Evolutionary conservation across 192 early-diverging fungal genomes (phyloP).

Genomic region (Phycomyces nitens): DNA sequence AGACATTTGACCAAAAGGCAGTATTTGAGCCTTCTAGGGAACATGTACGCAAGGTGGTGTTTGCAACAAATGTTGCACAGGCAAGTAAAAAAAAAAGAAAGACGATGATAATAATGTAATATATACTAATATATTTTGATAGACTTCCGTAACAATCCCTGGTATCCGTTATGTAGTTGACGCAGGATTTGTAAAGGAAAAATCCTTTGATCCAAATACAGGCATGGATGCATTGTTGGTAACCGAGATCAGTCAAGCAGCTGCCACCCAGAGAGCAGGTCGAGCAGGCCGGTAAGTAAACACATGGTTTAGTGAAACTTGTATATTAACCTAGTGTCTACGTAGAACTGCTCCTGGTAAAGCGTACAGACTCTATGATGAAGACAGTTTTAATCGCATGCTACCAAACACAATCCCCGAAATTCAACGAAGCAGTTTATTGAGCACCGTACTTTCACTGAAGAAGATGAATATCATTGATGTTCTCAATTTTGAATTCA

Average conservation of each 20-base stretch:
- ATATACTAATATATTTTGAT: not conserved
- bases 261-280: slow-evolving; percentile 90
- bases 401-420: slow-evolving; percentile 87
- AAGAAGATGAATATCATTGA: slow-evolving; percentile 91
- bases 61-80: slow-evolving; percentile 95
- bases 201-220: slow-evolving; percentile 89
- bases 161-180: slow-evolving; percentile 95
- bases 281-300: slow-evolving; percentile 69
- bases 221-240: slow-evolving; percentile 92
- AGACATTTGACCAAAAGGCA: slow-evolving; percentile 78
- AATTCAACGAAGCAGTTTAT: slow-evolving; percentile 91
- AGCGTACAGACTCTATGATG: slow-evolving; percentile 86
- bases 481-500: slow-evolving; percentile 89
- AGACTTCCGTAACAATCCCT: slow-evolving; percentile 90
- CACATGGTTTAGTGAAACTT: not conserved
- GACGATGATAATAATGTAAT: no score
- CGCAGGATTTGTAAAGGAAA: slow-evolving; percentile 90
- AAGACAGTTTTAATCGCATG: slow-evolving; percentile 82
- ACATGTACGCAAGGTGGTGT: slow-evolving; percentile 81
- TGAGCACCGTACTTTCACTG: slow-evolving; percentile 83
- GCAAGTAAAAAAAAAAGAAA: slow-evolving; percentile 26
- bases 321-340: no score
- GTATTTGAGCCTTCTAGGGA: slow-evolving; percentile 81
- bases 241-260: slow-evolving; percentile 88
- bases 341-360: slow-evolving; percentile 80